Base-by-base conservation (phyloP, 2,329 filamentous ascomycete species). In the Diaporthe australafricana region DNA sequence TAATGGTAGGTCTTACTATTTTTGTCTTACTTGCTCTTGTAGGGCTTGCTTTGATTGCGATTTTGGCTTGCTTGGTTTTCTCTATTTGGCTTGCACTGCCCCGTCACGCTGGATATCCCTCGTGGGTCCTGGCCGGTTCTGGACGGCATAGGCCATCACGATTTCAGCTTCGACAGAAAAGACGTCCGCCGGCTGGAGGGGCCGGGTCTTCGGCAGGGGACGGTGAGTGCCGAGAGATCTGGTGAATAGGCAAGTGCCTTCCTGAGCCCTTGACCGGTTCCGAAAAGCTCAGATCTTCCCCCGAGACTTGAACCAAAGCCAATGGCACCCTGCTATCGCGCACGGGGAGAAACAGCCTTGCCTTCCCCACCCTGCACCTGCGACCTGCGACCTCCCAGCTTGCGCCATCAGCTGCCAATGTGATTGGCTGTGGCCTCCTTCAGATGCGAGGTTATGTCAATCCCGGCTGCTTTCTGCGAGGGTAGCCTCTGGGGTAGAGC, bases 381-480 rank as follows among this genome's bases (percentile, higher is more conserved):
- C 65, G 65, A 65, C 35, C 57, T 69, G 65, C 70, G 40, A 52
- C 27, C 45, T 71, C 40, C 53, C 35, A 62, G 47, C 48, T 69
- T 71, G 42, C 72, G 70, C 70, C 72, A 73, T 72, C 63, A 53
- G 57, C 63, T 50, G 47, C 11, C 25, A 1, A 7, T 74, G 25
- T 73, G 60, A 74, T 74, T 74, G 73, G 73, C 16, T 53, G 22
- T 47, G 32, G n/a, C 32, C 32, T 3, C 22, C 47, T 68, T 56
- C 40, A 65, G 20, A 57, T 70, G 71, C 68, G 70, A 65, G 65
- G 69, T 35, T 48, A 52, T 62, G 52, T 62, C 45, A 66, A 60
- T 42, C 60, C 71, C 40, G 55, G 69, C 55, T 60, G 60, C 32
- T 12, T 48, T 38, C 81, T 82, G 80, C 79, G 75, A 79, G 76